Conservation (phyloP, 106 monocot species). For the Cymbidium sinense region DNA sequence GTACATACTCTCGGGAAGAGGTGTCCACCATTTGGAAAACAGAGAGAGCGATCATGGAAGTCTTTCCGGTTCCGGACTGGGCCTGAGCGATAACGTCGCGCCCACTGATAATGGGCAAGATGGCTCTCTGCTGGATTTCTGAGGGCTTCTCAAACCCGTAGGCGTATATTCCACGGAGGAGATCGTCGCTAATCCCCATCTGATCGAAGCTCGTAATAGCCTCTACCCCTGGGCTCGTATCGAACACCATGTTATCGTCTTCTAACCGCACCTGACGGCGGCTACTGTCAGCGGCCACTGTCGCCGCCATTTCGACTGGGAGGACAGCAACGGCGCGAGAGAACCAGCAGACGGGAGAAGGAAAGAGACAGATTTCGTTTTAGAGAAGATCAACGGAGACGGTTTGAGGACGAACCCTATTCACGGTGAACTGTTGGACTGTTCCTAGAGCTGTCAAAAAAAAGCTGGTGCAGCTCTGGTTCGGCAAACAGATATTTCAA, state of each 20-base stretch:
- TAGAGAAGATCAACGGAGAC: too few relatives aligned
- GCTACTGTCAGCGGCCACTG: constrained; percentile 21
- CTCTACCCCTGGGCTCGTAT: constrained; percentile 86
- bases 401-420: too few relatives aligned
- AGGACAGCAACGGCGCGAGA: not conserved
- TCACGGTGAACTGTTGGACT: too few relatives aligned
- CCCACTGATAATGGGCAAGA: constrained; percentile 73
- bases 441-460: too few relatives aligned
- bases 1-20: constrained; percentile 49
- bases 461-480: too few relatives aligned
- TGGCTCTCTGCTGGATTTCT: constrained; percentile 91
- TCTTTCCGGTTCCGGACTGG: constrained; percentile 96
- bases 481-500: too few relatives aligned
- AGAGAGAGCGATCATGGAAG: constrained; percentile 90
- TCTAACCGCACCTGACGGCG: constrained; percentile 26
- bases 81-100: constrained; percentile 97
- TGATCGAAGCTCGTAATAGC: constrained; percentile 84
- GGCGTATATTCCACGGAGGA: constrained; percentile 81
- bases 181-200: constrained; percentile 89
- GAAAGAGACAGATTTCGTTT: too few relatives aligned
- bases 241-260: constrained; percentile 76
- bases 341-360: not conserved
- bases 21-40: constrained; percentile 94
- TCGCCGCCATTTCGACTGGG: constrained; percentile 17
- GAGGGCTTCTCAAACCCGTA: constrained; percentile 98